Base-by-base conservation (phyloP, 192 early-diverging fungal species). In the Pilobolus umbonatus region DNA sequence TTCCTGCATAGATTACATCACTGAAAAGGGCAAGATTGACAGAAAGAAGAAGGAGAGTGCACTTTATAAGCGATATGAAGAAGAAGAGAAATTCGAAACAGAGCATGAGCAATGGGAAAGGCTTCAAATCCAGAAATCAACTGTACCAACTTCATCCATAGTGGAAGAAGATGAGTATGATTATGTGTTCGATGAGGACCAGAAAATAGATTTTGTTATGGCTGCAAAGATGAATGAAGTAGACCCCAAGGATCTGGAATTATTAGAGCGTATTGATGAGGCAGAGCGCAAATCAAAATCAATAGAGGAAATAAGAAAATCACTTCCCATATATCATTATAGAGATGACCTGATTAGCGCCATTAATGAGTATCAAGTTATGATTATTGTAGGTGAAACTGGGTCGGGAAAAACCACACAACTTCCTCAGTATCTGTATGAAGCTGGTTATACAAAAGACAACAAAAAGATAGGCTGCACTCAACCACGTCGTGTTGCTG, bases 391-490 rank as follows among this genome's bases (percentile, higher is more conserved):
- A 11, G 96, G 95, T 34, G 93, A 98, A 75, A 99, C 96, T 2
- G 96, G 96, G 5, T 95, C 92, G 3, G 96, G 96, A 15, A 99
- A 99, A 72, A 99, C 95, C 0, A 99, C 95, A n/a, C 95, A 99
- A 68, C 77, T 99, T 25, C 91, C 97, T 12, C 96, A 99, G 69
- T 99, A 99, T 57, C 73, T 99, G 26, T 81, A 88, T 67, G 96
- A 99, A 61, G 92, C 90, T 6, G 97, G 97, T 15, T 99, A 93
- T 60, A 91, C 93, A 24, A 90, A 90, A 39, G 78, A 80, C 24
- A 85, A 88, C 14, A 88, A 86, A 71, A 88, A 85, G 67, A 83
- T 99, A 65, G 94, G 92, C 19, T 99, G 96, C 80, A 99, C 96
- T 1, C 96, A 99, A 68, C 96, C 96, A 14, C 88, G 96, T 54